These are phyloP conservation scores for Pseudozyma sp. DNA, from an alignment of 1,284 basidiomycete species.

Conservation along the genomic window DNA sequence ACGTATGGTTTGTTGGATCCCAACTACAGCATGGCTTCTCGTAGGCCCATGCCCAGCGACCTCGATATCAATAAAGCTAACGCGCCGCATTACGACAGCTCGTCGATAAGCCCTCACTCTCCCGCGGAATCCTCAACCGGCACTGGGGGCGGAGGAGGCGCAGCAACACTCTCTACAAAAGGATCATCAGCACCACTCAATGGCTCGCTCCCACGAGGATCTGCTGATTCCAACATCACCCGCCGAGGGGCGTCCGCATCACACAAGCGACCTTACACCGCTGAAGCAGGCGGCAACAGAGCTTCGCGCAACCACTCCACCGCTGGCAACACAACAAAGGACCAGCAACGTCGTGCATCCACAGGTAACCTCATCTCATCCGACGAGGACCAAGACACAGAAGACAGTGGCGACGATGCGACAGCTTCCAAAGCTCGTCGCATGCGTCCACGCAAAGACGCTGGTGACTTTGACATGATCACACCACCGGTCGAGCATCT, in stretches of 20 bases:
- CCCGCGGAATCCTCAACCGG: conserved; percentile 22
- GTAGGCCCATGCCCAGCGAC: conserved; percentile 15
- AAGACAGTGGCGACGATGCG: conserved; percentile 21
- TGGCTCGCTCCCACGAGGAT: conserved; percentile 19
- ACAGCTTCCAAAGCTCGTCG: neutral
- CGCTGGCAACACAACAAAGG: no score
- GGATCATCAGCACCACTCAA: conserved; percentile 32
- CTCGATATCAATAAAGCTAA: conserved; percentile 35
- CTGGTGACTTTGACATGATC: conserved; percentile 58
- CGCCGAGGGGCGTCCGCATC: conserved; percentile 3
- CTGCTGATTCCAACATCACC: conserved; percentile 12
- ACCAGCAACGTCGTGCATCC: conserved; percentile 19
- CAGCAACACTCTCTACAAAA: conserved; percentile 17
- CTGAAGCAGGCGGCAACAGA: conserved; percentile 8
- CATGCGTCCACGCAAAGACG: conserved; percentile 55
- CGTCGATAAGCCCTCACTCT: conserved; percentile 27
- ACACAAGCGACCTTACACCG: conserved; percentile 17
- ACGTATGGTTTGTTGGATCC: conserved; percentile 31
- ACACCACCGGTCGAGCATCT: conserved; percentile 58
- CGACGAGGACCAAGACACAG: conserved; percentile 9
- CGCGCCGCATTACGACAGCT: conserved; percentile 12
- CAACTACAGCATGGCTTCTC: conserved; percentile 36
- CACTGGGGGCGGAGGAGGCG: conserved; percentile 3
- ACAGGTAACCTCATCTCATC: conserved; percentile 9
- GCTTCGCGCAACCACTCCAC: no score